phyloP scores from a whole-genome alignment of 2,329 filamentous ascomycete species.

The Ploettnerulaceae sp. region DNA sequence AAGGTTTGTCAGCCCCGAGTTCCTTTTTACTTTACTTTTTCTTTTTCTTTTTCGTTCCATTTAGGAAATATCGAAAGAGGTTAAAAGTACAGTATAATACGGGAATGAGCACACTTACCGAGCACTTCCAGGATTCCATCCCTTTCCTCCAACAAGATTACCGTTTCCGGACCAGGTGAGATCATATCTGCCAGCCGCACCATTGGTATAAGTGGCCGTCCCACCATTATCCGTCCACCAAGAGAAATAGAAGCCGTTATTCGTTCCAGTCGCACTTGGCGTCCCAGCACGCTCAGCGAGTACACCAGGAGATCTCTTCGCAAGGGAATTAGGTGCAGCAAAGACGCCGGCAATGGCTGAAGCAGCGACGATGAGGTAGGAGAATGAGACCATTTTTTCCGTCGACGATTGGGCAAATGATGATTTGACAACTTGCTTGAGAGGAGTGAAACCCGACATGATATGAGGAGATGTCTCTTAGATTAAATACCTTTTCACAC shows the following conservation, averaged over 20 bases:
- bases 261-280: slow-evolving; percentile 44
- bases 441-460: no score
- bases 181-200: slow-evolving; percentile 45
- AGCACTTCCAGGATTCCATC: slow-evolving; percentile 41
- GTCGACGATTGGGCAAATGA: no score
- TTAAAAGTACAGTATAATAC: no score
- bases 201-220: slow-evolving; percentile 51
- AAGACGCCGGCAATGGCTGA: slow-evolving; percentile 17
- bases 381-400: slow-evolving; percentile 24
- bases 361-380: slow-evolving; percentile 17
- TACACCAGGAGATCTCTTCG: not conserved
- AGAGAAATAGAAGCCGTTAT: slow-evolving; percentile 56
- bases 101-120: slow-evolving; percentile 18
- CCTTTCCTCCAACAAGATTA: slow-evolving; percentile 47
- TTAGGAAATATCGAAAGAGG: no score
- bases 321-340: slow-evolving; percentile 11
- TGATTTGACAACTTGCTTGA: no score
- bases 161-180: slow-evolving; percentile 42
- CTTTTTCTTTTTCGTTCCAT: not conserved
- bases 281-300: slow-evolving; percentile 23
- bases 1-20: no score
- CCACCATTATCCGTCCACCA: slow-evolving; percentile 53
- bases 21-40: no score
- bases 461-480: no score
- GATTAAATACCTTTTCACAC: no score